phyloP scores from a whole-genome alignment of 1,139 yeast species.

The Diutina catenulata region DNA sequence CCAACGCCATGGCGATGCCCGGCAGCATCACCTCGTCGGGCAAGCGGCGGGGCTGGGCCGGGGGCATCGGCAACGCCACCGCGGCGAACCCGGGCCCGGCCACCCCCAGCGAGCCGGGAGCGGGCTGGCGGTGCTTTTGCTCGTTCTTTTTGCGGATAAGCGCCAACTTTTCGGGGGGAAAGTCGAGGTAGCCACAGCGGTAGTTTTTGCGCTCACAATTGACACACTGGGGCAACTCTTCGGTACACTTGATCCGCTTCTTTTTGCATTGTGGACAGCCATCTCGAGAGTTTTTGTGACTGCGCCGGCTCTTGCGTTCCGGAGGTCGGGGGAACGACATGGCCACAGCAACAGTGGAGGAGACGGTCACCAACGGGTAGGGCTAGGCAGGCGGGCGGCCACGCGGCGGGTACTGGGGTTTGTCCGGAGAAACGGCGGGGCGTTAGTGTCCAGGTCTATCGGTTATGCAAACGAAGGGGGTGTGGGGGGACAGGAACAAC shows the following conservation, averaged over 20 bases:
- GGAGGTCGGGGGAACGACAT: slow-evolving; percentile 14
- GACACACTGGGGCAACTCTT: slow-evolving; percentile 30
- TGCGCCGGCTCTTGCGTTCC: slow-evolving; percentile 29
- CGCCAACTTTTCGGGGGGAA: slow-evolving; percentile 25
- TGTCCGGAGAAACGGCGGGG: too few relatives aligned
- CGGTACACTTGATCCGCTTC: slow-evolving; percentile 32
- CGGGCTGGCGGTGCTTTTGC: slow-evolving; percentile 1
- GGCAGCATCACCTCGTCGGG: too few relatives aligned
- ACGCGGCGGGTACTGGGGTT: too few relatives aligned
- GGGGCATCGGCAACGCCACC: not conserved
- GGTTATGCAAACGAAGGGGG: too few relatives aligned
- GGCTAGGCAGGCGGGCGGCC: too few relatives aligned
- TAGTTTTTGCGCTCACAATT: slow-evolving; percentile 28
- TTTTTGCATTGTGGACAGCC: slow-evolving; percentile 37
- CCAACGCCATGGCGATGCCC: not conserved
- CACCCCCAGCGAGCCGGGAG: not conserved
- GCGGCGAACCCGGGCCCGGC: not conserved
- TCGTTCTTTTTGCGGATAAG: slow-evolving; percentile 21
- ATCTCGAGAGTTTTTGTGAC: slow-evolving; percentile 35
- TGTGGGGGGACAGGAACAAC: too few relatives aligned
- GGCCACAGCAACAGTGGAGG: too few relatives aligned
- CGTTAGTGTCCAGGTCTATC: too few relatives aligned
- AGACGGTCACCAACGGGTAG: too few relatives aligned
- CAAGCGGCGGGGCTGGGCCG: too few relatives aligned
- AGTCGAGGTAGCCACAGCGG: slow-evolving; percentile 34